Conservation (phyloP, 2,329 filamentous ascomycete genomes). For the Penicillium fuscoglaucum region DNA sequence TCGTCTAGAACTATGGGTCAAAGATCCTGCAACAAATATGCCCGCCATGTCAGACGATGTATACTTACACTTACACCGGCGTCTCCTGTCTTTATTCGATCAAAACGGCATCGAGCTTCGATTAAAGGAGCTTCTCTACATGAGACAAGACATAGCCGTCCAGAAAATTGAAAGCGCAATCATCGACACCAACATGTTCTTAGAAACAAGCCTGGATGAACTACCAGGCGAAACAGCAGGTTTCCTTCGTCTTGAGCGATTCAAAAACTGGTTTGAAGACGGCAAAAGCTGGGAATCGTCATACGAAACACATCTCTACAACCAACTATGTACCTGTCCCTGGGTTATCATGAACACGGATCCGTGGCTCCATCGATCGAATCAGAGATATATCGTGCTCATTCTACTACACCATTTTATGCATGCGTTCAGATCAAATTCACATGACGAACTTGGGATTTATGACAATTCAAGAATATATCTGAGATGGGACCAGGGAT, state of each 20-base stretch:
- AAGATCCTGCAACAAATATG: neutral
- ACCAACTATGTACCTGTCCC: neutral
- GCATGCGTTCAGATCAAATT: neutral
- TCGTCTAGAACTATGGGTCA: neutral
- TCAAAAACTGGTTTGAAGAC: neutral
- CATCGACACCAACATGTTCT: neutral
- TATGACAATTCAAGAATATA: neutral
- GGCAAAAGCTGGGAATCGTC: neutral
- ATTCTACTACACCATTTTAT: neutral
- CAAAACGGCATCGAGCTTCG: neutral
- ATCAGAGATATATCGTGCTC: neutral
- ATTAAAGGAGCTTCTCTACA: neutral
- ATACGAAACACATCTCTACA: neutral
- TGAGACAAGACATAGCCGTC: neutral
- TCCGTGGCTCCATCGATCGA: neutral
- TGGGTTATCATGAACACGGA: neutral
- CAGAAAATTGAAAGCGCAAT: neutral
- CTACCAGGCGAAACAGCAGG: neutral
- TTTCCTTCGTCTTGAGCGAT: constrained; percentile 3
- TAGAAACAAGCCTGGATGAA: constrained; percentile 2
- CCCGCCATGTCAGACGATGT: neutral
- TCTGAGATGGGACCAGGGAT: neutral
- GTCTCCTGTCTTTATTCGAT: neutral
- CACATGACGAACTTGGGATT: neutral
- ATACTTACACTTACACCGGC: neutral